Conservation (phyloP, 805 yeast genomes). For the Brettanomyces bruxellensis region DNA sequence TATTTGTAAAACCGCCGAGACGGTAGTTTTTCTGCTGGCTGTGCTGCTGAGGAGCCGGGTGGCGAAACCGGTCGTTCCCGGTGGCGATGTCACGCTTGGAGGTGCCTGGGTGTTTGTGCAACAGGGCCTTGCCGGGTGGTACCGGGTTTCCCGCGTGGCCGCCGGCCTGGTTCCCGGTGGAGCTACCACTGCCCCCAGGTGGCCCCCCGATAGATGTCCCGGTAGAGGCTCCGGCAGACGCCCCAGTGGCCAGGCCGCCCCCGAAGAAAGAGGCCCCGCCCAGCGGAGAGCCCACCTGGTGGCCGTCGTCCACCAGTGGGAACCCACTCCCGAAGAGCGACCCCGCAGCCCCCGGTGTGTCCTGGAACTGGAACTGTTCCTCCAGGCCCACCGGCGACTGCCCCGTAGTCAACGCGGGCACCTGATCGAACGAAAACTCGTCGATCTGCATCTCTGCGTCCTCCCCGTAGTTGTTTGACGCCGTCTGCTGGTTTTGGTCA, state of each 20-base stretch:
- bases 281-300: background rate
- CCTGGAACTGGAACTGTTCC: constrained; percentile 1
- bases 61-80: background rate
- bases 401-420: background rate
- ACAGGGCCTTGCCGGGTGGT: too few relatives aligned
- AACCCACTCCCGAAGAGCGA: background rate
- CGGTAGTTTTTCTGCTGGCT: background rate
- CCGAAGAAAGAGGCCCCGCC: background rate
- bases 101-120: too few relatives aligned
- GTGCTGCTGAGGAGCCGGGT: constrained; percentile 7
- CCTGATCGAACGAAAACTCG: background rate
- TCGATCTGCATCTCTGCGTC: constrained; percentile 1
- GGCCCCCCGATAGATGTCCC: too few relatives aligned
- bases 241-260: background rate
- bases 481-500: constrained; percentile 6
- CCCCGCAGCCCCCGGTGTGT: background rate
- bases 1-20: background rate
- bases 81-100: too few relatives aligned
- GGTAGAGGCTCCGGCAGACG: too few relatives aligned
- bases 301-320: background rate
- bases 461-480: constrained; percentile 1
- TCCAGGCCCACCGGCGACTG: constrained; percentile 1
- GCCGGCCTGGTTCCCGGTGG: too few relatives aligned
- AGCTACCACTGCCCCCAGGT: too few relatives aligned
- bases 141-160: too few relatives aligned